Base-by-base conservation (phyloP, 352 stramenopile genomes). In the Blastocystis sp. region DNA sequence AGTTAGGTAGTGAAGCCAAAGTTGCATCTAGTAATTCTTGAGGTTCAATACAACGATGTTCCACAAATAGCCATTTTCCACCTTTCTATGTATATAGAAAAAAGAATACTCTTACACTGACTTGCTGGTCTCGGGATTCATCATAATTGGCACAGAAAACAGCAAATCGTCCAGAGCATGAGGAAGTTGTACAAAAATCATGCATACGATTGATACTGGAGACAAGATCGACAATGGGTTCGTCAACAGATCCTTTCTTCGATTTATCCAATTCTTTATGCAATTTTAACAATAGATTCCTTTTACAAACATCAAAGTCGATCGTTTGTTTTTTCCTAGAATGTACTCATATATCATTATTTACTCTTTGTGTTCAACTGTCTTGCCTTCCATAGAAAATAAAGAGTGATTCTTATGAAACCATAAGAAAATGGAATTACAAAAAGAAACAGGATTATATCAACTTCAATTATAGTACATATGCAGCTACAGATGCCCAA, bases 101-200 rank as follows among this genome's bases (percentile, higher is more conserved):
- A 95, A 95, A 24, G 90, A 94, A 89, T 93, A 94, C 16, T 12
- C 14, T 24, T 27, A 77, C 66, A 27, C 14, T 58, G 7, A 77
- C 49, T 77, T 80, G 35, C 21, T 61, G 21, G 9, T 21, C 67
- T 24, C 85, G 58, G 32, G 37, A 29, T 71, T 42, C 14, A 87
- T 89, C 69, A 89, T 88, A 87, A 92, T 89, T 29, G 71, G 91
- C 91, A 24, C 91, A 92, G 88, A 95, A 96, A 12, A 95, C 89
- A 6, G 92, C 91, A 61, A 96, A 95, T n/a, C 93, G 92, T 21
- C 93, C 93, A 0, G 92, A 95, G 88, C 93, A 96, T 27, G 92
- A 95, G 88, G 92, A 95, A 58, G 92, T 95, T 0, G 93, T 96
- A 78, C 95, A 92, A 74, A 94, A 96, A 88, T 95, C 90, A 2